Evolutionary conservation across 495 filamentous ascomycete genomes (phyloP).

Genomic region (Oleoguttula mirabilis): DNA sequence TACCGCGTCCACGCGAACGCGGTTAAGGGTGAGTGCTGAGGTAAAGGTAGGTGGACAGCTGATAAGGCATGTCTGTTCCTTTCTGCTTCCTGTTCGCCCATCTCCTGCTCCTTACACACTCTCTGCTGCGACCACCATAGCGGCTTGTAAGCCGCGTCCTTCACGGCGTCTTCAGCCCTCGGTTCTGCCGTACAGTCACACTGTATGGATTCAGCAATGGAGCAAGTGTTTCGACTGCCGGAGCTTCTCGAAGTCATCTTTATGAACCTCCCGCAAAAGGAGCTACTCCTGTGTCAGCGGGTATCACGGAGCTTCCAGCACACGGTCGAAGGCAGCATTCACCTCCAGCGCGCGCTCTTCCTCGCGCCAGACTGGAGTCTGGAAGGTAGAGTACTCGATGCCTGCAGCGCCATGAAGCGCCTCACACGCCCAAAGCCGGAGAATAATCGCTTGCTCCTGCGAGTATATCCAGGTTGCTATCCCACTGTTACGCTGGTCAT

Average conservation of each 20-base stretch:
- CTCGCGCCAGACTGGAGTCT: constrained; percentile 18
- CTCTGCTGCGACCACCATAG: too few species aligned
- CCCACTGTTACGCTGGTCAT: constrained; percentile 17
- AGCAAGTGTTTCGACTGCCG: constrained; percentile 18
- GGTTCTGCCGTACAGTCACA: too few species aligned
- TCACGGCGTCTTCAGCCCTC: too few species aligned
- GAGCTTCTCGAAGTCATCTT: constrained; percentile 23
- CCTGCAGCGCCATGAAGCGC: not conserved
- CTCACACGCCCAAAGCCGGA: constrained; percentile 6
- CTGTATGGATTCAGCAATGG: too few species aligned
- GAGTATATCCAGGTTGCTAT: constrained; percentile 18
- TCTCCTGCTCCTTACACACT: too few species aligned
- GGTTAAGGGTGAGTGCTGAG: too few species aligned
- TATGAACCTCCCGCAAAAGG: constrained; percentile 12
- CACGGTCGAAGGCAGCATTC: constrained; percentile 19
- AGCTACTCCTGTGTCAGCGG: constrained; percentile 21
- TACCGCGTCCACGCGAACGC: too few species aligned
- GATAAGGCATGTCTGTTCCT: too few species aligned
- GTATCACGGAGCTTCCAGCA: constrained; percentile 27
- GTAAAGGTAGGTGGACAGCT: too few species aligned
- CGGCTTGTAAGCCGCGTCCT: too few species aligned
- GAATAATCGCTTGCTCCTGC: constrained; percentile 18
- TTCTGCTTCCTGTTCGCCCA: too few species aligned
- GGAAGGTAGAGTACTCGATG: constrained; percentile 2
- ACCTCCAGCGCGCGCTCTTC: constrained; percentile 21